These are phyloP conservation scores for Naumovozyma castellii DNA, from an alignment of 805 yeast genomes.

Conservation along the genomic window DNA sequence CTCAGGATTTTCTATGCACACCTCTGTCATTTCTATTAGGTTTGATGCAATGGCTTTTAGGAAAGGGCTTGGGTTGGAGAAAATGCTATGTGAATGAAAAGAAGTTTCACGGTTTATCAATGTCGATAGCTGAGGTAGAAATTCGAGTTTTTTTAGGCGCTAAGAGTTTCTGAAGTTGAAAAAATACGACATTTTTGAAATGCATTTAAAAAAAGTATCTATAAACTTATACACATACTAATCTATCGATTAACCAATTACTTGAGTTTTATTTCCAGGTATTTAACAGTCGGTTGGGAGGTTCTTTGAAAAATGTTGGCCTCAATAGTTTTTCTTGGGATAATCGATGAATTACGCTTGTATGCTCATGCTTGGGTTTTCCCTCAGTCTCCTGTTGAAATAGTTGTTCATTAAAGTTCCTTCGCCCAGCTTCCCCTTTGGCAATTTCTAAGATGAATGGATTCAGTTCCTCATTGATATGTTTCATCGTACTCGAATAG, in stretches of 20 bases:
- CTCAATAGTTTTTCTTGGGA: constrained; percentile 14
- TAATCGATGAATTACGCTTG: constrained; percentile 16
- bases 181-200: no score
- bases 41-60: background rate
- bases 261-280: constrained; percentile 12
- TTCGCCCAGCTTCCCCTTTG: constrained; percentile 12
- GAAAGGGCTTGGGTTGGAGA: no score
- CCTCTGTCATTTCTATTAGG: constrained; percentile 4
- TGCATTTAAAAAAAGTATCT: no score
- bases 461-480: constrained; percentile 13
- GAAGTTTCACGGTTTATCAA: no score
- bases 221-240: no score
- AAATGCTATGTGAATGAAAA: no score
- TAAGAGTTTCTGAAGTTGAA: no score
- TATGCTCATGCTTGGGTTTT: constrained; percentile 9
- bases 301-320: constrained; percentile 18
- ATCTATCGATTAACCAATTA: no score
- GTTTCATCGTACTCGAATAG: constrained; percentile 3
- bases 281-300: constrained; percentile 16
- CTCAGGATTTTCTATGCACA: constrained; percentile 24
- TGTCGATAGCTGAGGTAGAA: no score
- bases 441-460: constrained; percentile 24
- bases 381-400: constrained; percentile 8
- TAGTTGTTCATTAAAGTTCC: constrained; percentile 12
- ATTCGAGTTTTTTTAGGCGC: no score